These are phyloP conservation scores for Sambucus nigra DNA, from an alignment of 129 eudicot species.

Conservation along the genomic window DNA sequence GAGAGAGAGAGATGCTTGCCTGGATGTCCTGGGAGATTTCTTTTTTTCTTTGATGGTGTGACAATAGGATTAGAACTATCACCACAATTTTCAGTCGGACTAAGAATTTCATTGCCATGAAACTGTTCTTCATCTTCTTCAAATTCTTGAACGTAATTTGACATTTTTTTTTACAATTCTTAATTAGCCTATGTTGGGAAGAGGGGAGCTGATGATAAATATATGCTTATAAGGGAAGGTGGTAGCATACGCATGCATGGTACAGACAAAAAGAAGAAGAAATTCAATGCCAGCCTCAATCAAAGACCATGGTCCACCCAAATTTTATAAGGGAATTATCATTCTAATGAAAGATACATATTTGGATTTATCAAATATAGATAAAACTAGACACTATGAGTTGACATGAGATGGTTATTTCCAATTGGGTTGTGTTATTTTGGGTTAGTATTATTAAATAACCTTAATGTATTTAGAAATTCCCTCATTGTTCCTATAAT, in stretches of 20 bases:
- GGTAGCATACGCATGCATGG: no score
- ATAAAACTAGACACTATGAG: no score
- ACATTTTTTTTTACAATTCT: conserved; percentile 2
- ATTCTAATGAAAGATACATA: conserved; percentile 1
- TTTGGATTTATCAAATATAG: no score
- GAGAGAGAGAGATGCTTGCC: conserved; percentile 29
- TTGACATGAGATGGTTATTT: no score
- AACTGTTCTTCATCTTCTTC: conserved; percentile 20
- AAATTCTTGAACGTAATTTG: conserved; percentile 15
- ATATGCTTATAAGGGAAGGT: neutral
- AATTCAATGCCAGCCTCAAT: conserved; percentile 7
- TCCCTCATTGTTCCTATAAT: no score
- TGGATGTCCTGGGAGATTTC: conserved; percentile 56
- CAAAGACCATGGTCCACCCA: conserved; percentile 1
- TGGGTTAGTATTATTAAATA: no score
- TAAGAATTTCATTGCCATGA: conserved; percentile 12
- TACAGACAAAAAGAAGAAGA: conserved; percentile 26
- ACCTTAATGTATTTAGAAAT: no score
- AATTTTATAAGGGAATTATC: neutral
- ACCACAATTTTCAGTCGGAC: conserved; percentile 1
- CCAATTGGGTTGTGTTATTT: no score
- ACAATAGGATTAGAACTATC: conserved; percentile 3
- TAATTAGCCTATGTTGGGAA: neutral
- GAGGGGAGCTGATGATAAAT: conserved; percentile 5
- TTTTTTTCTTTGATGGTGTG: conserved; percentile 31